Conservation (phyloP, 805 yeast species). For the Candida tammaniensis region DNA sequence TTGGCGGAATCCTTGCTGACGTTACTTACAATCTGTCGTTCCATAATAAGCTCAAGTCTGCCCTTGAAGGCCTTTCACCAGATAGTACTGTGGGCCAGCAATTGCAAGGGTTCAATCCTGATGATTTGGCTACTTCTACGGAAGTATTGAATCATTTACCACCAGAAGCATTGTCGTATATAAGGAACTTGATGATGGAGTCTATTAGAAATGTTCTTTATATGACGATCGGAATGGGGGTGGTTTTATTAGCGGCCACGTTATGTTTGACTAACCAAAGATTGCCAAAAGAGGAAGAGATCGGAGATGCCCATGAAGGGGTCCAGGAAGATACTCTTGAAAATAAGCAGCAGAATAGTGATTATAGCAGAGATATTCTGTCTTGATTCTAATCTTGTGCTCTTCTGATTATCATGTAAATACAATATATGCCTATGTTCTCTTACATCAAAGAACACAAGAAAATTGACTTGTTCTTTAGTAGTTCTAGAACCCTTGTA, state of each 20-base stretch:
- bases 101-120: slow-evolving; percentile 6
- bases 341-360: too few relatives aligned
- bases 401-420: too few relatives aligned
- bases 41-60: slow-evolving; percentile 7
- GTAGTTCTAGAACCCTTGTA: too few relatives aligned
- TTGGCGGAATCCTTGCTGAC: slow-evolving; percentile 28
- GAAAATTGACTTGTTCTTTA: too few relatives aligned
- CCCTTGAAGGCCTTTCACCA: slow-evolving; percentile 9
- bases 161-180: slow-evolving; percentile 21
- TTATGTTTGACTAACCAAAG: slow-evolving; percentile 40
- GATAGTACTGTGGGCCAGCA: slow-evolving; percentile 8
- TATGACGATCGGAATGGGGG: slow-evolving; percentile 36
- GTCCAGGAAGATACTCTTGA: too few relatives aligned
- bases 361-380: too few relatives aligned
- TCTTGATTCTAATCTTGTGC: too few relatives aligned
- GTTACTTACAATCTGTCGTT: slow-evolving; percentile 9
- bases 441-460: too few relatives aligned
- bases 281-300: slow-evolving; percentile 8
- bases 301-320: not conserved
- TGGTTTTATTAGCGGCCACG: slow-evolving; percentile 24
- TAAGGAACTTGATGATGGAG: slow-evolving; percentile 28
- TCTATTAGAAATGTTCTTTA: slow-evolving; percentile 40
- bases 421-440: too few relatives aligned
- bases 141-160: slow-evolving; percentile 13
- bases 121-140: slow-evolving; percentile 5